phyloP scores from a whole-genome alignment of 2,329 filamentous ascomycete genomes.

The Pyrenophora graminea region DNA sequence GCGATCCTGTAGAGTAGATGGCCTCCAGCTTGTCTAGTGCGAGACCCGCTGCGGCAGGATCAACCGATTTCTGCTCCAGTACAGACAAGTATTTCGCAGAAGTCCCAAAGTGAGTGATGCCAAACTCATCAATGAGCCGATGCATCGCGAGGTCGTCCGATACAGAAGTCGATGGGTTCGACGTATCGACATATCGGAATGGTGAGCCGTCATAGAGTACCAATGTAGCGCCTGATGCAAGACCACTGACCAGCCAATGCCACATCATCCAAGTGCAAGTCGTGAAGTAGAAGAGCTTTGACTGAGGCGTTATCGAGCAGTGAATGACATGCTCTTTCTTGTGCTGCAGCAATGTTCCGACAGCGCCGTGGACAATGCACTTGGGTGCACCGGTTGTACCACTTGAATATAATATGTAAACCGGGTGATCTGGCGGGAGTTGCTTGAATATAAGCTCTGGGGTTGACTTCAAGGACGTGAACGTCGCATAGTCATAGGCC shows the following conservation, averaged over 20 bases:
- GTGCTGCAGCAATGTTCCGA: constrained; percentile 91
- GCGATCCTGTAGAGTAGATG: constrained; percentile 93
- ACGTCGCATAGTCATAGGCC: constrained; percentile 43
- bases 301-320: constrained; percentile 73
- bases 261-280: constrained; percentile 99
- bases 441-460: constrained; percentile 65
- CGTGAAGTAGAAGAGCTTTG: constrained; percentile 88
- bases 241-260: constrained; percentile 91
- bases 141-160: constrained; percentile 81
- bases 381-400: constrained; percentile 89
- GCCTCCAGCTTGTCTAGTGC: constrained; percentile 67
- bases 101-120: constrained; percentile 92
- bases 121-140: constrained; percentile 75
- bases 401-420: constrained; percentile 92
- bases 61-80: constrained; percentile 72
- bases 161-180: constrained; percentile 54
- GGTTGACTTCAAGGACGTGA: constrained; percentile 47
- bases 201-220: constrained; percentile 92
- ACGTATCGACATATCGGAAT: constrained; percentile 59
- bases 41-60: constrained; percentile 52
- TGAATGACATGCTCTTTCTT: constrained; percentile 95
- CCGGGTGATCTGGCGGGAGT: constrained; percentile 80
- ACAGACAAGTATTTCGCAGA: constrained; percentile 91
- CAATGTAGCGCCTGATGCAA: constrained; percentile 80
- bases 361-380: constrained; percentile 88